Base-by-base conservation (phyloP, 2,329 filamentous ascomycete species). In the Aspergillus sp. region DNA sequence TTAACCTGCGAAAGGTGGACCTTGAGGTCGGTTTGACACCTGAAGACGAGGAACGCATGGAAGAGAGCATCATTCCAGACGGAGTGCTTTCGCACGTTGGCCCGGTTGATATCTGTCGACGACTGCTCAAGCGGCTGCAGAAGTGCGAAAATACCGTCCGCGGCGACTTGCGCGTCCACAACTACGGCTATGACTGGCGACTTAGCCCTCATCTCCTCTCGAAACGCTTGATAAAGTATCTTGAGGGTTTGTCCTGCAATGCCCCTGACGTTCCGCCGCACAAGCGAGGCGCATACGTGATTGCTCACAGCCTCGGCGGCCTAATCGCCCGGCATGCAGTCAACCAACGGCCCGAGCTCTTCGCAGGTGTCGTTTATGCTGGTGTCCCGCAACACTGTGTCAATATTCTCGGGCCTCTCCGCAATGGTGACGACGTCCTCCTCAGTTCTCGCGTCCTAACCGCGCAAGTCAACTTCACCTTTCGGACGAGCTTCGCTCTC, bases 131-230 rank as follows among this genome's bases (percentile, higher is more conserved):
- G 69, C 87, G 89, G 55, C 74, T 96, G 18, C 83, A 85, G 49
- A 86, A 88, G 32, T 90, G 85, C 63, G 86, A 91, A 12, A 96
- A 96, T 66, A 86, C 85, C 2, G 82, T 84, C 52, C 81, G 78
- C 4, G 91, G 90, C 7, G 88, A 83, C 61, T 77, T 97, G 5
- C 83, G 91, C 47, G 83, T 96, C 1, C 92, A 92, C 80, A 89
- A 97, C 66, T 98, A 93, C 69, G 92, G 93, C 17, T 98, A 96
- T 67, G 93, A 98, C 74, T 98, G 93, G 93, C 84, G 93, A 15
- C 78, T 97, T 39, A 95, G 90, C 62, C 93, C 93, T 1, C 84
- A 88, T 67, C 78, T 91, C 1, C 81, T 95, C 0, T 92, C 89
- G 3, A 80, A 81, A 45, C 85, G 85, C 59, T 78, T 98, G n/a